Percentiles rank a stretch among this genome's conserved stretches.
Evolutionary conservation across 805 yeast species (phyloP).

Genomic region (Metschnikowia amazonensis): DNA sequence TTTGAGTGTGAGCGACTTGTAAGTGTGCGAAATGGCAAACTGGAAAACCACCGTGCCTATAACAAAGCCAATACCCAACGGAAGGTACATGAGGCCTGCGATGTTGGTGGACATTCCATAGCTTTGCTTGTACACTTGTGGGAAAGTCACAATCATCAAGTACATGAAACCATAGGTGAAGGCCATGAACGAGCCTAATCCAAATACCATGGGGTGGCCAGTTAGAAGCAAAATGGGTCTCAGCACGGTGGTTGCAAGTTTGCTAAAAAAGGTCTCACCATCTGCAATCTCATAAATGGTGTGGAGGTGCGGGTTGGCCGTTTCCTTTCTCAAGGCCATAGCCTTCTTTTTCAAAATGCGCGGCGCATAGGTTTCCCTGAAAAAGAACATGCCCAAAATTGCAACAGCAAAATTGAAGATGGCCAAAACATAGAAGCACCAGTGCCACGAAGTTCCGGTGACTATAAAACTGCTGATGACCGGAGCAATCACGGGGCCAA

Average conservation of each 20-base stretch:
- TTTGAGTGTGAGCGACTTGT: conserved; percentile 30
- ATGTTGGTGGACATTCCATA: conserved; percentile 49
- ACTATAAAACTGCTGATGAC: conserved; percentile 56
- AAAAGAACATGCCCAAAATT: conserved; percentile 44
- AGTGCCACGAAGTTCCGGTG: conserved; percentile 52
- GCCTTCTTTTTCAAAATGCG: conserved; percentile 47
- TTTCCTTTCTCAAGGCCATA: conserved; percentile 41
- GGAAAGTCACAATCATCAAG: conserved; percentile 58
- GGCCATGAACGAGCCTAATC: conserved; percentile 62
- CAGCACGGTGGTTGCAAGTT: conserved; percentile 44
- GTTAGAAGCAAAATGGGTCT: conserved; percentile 53
- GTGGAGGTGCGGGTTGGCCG: conserved; percentile 55
- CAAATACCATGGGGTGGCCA: conserved; percentile 61
- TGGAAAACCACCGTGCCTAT: conserved; percentile 51
- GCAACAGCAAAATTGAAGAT: conserved; percentile 54
- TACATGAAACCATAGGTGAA: conserved; percentile 65
- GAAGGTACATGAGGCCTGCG: conserved; percentile 56
- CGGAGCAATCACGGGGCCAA: conserved; percentile 69
- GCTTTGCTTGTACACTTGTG: conserved; percentile 43
- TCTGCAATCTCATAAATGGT: conserved; percentile 60
- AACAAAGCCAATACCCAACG: conserved; percentile 53
- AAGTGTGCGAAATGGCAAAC: conserved; percentile 38
- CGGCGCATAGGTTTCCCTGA: conserved; percentile 60
- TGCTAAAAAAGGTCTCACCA: conserved; percentile 38
- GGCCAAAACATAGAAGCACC: conserved; percentile 61